Conservation (phyloP, 1,139 yeast species). For the Trichomonascaceae sp. region DNA sequence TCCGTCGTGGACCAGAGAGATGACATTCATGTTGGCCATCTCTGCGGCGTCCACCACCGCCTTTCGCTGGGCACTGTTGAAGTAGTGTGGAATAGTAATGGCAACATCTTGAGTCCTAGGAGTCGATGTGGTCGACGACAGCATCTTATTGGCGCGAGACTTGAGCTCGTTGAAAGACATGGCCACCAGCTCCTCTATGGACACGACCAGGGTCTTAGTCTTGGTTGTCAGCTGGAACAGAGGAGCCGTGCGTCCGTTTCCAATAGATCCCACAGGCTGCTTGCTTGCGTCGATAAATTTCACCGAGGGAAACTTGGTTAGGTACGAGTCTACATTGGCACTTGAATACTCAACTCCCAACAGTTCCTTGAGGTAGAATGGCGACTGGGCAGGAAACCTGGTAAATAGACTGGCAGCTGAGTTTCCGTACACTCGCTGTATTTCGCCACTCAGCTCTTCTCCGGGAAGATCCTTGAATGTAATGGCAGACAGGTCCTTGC, state of each 20-base stretch:
- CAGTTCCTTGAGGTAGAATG: constrained; percentile 54
- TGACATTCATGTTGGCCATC: constrained; percentile 52
- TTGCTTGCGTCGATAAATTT: constrained; percentile 35
- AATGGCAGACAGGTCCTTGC: constrained; percentile 76
- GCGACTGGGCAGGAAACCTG: constrained; percentile 60
- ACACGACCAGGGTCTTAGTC: constrained; percentile 28
- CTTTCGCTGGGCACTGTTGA: constrained; percentile 48
- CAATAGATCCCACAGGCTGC: no score
- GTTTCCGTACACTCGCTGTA: constrained; percentile 71
- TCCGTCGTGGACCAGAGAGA: constrained; percentile 77
- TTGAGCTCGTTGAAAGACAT: constrained; percentile 66
- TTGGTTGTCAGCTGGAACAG: background rate
- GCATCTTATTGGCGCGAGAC: constrained; percentile 43
- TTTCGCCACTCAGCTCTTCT: constrained; percentile 25
- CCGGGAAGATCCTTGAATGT: constrained; percentile 37
- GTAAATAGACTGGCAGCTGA: constrained; percentile 58
- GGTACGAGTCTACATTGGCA: constrained; percentile 31
- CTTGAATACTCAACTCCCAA: constrained; percentile 52
- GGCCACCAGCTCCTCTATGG: constrained; percentile 73
- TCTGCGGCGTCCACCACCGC: constrained; percentile 64
- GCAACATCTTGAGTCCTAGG: constrained; percentile 49
- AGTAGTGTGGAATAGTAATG: constrained; percentile 66
- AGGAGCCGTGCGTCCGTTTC: constrained; percentile 38
- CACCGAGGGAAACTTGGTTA: constrained; percentile 48
- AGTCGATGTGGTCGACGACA: constrained; percentile 27